A percentile compares a stretch with the other conserved stretches of the same genome.
Evolutionary conservation across 192 early-diverging fungal genomes (phyloP).

Genomic region (Rhizophagus prolifer): DNA sequence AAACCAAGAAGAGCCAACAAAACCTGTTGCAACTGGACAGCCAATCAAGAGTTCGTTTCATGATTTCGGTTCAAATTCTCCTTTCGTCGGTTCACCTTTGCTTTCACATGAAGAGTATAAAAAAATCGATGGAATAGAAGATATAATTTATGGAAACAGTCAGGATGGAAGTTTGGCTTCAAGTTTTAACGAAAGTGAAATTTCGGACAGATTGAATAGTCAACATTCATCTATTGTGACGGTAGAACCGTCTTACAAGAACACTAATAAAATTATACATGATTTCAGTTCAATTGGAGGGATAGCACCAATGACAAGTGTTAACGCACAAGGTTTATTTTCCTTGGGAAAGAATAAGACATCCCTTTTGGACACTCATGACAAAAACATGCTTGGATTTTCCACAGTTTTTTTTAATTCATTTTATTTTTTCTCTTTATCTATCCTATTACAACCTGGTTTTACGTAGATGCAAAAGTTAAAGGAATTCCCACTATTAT

Average conservation of each 20-base stretch:
- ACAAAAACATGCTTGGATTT: not conserved
- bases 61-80: conserved; percentile 22
- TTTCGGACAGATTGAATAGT: conserved; percentile 6
- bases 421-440: not conserved
- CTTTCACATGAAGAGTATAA: conserved; percentile 23
- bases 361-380: not conserved
- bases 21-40: not conserved
- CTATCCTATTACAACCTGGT: not conserved
- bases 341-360: not conserved
- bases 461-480: not conserved
- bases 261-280: conserved; percentile 24
- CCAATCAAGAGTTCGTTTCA: conserved; percentile 19
- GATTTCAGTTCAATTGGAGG: conserved; percentile 16
- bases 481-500: conserved; percentile 82
- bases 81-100: conserved; percentile 23
- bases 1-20: not conserved
- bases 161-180: conserved; percentile 18
- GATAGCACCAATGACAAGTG: conserved; percentile 4
- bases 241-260: conserved; percentile 22
- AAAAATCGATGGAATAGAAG: conserved; percentile 22
- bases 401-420: not conserved
- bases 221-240: not conserved
- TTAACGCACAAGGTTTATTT: conserved; percentile 12
- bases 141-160: conserved; percentile 7
- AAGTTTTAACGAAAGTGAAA: conserved; percentile 23